Evolutionary conservation across 2,329 filamentous ascomycete genomes (phyloP), one percentile per base, ranked within the genome.

Genomic region (Aspergillus brunneoviolaceus): DNA sequence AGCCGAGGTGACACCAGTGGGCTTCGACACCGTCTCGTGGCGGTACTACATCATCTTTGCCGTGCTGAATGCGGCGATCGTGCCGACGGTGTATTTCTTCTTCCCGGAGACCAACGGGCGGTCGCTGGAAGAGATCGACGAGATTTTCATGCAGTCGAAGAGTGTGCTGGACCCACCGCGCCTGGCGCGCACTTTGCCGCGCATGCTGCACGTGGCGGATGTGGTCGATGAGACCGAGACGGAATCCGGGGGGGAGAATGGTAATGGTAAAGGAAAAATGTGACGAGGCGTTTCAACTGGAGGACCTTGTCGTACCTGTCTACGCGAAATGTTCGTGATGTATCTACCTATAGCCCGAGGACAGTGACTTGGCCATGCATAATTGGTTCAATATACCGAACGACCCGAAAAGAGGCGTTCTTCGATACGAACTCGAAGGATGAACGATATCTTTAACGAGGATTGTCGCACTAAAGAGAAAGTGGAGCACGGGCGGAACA

Each of bases 1-100:
- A 1, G 75, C 74, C 0, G 67, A 75, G 49, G 68, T 77, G 5
- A 77, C 75, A 0, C 76, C 76, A 0, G 68, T 77, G 6, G 75
- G 72, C 2, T 76, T 78, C 55, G 65, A 67, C 66, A 72, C 59
- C 2, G 84, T 87, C 59, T 79, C 79, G 16, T 85, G 79, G 55
- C 67, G 67, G 23, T 77, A 76, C 39, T 81, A 80, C 54, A 75
- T 81, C 54, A 73, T 81, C 55, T 80, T 80, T 57, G 78, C 77
- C 4, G 71, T 72, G 51, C 69, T 80, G 55, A 79, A 77, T 55
- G 69, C 72, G 11, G 58, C 58, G 19, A 71, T 72, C n/a, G 66
- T 72, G 16, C 70, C 70, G 1, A 59, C 58, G 1, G 67, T 79
- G 6, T 79, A 76, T 58, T 70, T 76, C 19, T 76, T 74, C 60